These are phyloP conservation scores for Cytospora mali DNA, from an alignment of 2,329 filamentous ascomycete species.

Conservation along the genomic window DNA sequence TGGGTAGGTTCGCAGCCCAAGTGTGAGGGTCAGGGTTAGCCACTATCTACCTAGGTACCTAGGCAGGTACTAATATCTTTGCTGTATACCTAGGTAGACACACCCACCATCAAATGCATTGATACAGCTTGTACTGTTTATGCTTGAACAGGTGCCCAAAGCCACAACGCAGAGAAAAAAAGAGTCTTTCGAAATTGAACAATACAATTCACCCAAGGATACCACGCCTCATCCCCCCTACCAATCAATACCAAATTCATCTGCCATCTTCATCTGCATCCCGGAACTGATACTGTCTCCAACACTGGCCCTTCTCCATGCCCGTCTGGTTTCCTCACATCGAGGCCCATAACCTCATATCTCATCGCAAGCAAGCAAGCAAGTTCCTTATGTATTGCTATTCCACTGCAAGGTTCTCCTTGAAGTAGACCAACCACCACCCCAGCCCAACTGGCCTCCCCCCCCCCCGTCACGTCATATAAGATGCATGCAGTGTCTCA, in stretches of 20 bases:
- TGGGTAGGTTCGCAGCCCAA: too few species aligned
- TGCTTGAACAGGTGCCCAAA: neutral
- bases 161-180: neutral
- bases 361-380: neutral
- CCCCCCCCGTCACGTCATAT: constrained; percentile 1
- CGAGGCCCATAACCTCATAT: constrained; percentile 12
- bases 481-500: constrained; percentile 8
- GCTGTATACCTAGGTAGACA: neutral
- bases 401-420: constrained; percentile 6
- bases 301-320: constrained; percentile 2
- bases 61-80: too few species aligned
- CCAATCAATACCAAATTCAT: neutral
- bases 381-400: neutral
- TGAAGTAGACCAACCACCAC: too few species aligned
- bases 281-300: constrained; percentile 1
- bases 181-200: neutral
- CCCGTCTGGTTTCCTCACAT: constrained; percentile 1
- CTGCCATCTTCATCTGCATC: constrained; percentile 7
- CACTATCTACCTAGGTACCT: too few species aligned
- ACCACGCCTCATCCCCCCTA: too few species aligned
- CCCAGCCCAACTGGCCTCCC: neutral
- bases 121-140: neutral
- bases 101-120: neutral
- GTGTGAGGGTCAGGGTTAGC: too few species aligned
- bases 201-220: constrained; percentile 1